Conservation (phyloP, 192 early-diverging fungal genomes). For the Coemansia sp. region DNA sequence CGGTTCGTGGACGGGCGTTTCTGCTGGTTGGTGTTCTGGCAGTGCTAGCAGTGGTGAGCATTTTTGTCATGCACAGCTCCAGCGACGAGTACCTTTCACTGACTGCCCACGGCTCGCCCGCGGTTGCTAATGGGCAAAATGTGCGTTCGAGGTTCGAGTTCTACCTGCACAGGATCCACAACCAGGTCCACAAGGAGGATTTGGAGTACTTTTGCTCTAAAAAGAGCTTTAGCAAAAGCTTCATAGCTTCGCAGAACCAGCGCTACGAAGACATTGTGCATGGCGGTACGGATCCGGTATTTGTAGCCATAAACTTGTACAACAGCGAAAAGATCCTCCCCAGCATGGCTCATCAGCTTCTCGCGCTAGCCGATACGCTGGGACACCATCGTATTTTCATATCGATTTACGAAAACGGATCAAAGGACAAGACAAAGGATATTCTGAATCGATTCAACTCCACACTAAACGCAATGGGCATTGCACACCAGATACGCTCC, state of each 20-base stretch:
- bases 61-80: background rate
- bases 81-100: background rate
- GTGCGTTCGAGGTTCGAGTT: slow-evolving; percentile 7
- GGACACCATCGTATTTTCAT: slow-evolving; percentile 38
- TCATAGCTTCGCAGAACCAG: slow-evolving; percentile 1
- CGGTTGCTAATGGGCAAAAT: background rate
- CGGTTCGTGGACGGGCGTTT: background rate
- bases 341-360: slow-evolving; percentile 35
- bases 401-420: slow-evolving; percentile 54
- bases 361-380: slow-evolving; percentile 28
- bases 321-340: slow-evolving; percentile 45
- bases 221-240: slow-evolving; percentile 11
- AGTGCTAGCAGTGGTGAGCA: background rate
- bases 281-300: background rate
- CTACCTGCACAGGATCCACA: slow-evolving; percentile 18
- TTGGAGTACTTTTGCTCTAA: slow-evolving; percentile 19
- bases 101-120: background rate
- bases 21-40: background rate
- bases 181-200: slow-evolving; percentile 15
- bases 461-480: slow-evolving; percentile 8
- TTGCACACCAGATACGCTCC: slow-evolving; percentile 24
- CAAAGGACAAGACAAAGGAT: slow-evolving; percentile 34
- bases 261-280: slow-evolving; percentile 11
- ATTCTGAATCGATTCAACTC: slow-evolving; percentile 27
- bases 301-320: slow-evolving; percentile 43